Evolutionary conservation across 2,329 filamentous ascomycete species (phyloP), one percentile per base, ranked within the genome.

Genomic region (Aspergillus floridensis): DNA sequence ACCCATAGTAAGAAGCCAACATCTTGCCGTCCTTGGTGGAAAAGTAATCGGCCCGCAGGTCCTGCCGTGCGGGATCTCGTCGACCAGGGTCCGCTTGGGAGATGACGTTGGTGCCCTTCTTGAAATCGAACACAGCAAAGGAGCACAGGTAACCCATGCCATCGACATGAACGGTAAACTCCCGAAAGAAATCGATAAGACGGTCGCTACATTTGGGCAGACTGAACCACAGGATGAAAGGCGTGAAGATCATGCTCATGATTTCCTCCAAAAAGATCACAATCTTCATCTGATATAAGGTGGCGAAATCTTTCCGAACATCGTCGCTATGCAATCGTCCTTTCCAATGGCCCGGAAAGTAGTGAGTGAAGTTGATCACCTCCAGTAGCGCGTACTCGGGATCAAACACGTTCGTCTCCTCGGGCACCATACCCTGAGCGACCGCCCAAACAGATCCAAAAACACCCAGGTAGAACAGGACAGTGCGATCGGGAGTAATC

Each of bases 151-250:
- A 93, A 22, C 95, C 95, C 38, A 99, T 84, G 0, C 95, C 95
- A 70, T 99, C 95, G 16, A 99, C 93, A 67, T 99, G 93, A 22
- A 99, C 88, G 0, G 95, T 98, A 67, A 98, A 97, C 72, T 99
- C 95, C 44, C 95, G 88, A 80, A 99, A 98, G 76, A 99, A 99
- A 76, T 99, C 95, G 59, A 98, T 88, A 63, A 99, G 89, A 60
- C 93, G 91, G 66, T 98, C 93, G 72, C 90, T 93, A 74, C 91
- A 96, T 66, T 88, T 89, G 0, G 93, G 92, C 35, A 98, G 82
- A 62, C 91, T 93, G 71, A 91, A 89, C 78, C 93, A 90, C 12
- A 99, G 84, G 47, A 99, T 85, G 68, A 96, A 88, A 0, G 95
- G 95, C 0, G 93, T 96, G 59, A 96, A 88, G 57, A 98, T 85